Percentiles rank a stretch among this genome's conserved stretches.
Conservation (phyloP, 495 filamentous ascomycete species). For the Aspergillus heteromorphus region DNA sequence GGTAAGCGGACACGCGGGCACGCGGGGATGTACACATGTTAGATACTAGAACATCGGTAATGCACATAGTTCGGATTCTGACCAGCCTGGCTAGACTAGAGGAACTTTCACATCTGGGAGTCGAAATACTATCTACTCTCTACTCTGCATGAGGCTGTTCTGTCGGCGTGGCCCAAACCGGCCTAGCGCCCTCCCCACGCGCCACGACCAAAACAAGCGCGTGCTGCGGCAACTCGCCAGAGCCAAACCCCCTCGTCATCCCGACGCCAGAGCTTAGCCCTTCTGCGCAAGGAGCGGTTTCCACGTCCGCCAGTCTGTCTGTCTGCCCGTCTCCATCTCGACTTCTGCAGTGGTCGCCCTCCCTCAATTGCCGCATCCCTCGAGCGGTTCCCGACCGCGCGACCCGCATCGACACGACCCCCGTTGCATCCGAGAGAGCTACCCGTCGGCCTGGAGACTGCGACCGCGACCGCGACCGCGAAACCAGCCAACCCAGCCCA, state of each 20-base stretch:
- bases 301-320: background rate
- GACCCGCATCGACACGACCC: constrained; percentile 5
- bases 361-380: constrained; percentile 9
- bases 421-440: background rate
- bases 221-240: constrained; percentile 24
- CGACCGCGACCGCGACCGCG: background rate
- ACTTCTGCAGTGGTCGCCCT: background rate
- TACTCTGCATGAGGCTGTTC: too few species aligned
- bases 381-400: constrained; percentile 10
- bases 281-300: constrained; percentile 19
- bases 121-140: too few species aligned
- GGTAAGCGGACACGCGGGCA: background rate
- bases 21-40: background rate
- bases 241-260: constrained; percentile 12
- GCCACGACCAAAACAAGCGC: constrained; percentile 48
- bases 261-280: constrained; percentile 8
- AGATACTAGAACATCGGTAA: background rate
- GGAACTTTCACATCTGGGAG: too few species aligned
- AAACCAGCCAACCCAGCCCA: background rate
- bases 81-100: too few species aligned
- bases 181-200: constrained; percentile 42
- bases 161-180: too few species aligned
- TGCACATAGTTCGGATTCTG: too few species aligned
- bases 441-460: background rate
- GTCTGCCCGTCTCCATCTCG: too few species aligned